Conservation (phyloP, 2,329 filamentous ascomycete species). For the Elsinoe fawcettii region DNA sequence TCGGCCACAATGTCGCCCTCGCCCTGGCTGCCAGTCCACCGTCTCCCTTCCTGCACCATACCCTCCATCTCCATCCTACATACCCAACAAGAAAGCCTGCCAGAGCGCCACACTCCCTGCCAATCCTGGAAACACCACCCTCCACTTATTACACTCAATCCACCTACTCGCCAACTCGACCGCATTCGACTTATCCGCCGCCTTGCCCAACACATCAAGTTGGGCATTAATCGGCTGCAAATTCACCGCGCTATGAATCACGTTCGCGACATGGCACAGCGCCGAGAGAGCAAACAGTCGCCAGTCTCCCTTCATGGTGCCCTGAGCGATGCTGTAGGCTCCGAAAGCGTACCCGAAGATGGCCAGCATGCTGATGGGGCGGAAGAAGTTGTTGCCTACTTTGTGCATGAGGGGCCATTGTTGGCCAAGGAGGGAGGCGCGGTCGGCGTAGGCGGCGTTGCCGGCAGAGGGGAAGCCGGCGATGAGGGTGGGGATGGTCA, state of each 20-base stretch:
- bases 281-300: conserved; percentile 38
- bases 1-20: too few species aligned
- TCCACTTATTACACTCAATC: conserved; percentile 14
- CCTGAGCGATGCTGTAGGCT: conserved; percentile 30
- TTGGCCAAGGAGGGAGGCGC: conserved; percentile 39
- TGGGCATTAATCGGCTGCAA: conserved; percentile 47
- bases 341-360: conserved; percentile 43
- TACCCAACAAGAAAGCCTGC: conserved; percentile 12
- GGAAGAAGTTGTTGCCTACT: conserved; percentile 46
- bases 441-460: conserved; percentile 34
- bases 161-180: conserved; percentile 5
- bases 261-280: conserved; percentile 39
- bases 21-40: too few species aligned
- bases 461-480: conserved; percentile 39
- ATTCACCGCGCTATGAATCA: conserved; percentile 44
- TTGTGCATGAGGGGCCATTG: conserved; percentile 46
- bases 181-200: conserved; percentile 7
- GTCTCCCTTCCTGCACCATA: too few species aligned
- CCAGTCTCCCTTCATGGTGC: conserved; percentile 36
- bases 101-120: conserved; percentile 10
- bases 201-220: conserved; percentile 36
- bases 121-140: background rate
- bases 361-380: conserved; percentile 44
- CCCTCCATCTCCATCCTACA: too few species aligned
- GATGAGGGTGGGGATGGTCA: conserved; percentile 44